phyloP scores from a whole-genome alignment of 495 filamentous ascomycete species.

The Terfezia claveryi region DNA sequence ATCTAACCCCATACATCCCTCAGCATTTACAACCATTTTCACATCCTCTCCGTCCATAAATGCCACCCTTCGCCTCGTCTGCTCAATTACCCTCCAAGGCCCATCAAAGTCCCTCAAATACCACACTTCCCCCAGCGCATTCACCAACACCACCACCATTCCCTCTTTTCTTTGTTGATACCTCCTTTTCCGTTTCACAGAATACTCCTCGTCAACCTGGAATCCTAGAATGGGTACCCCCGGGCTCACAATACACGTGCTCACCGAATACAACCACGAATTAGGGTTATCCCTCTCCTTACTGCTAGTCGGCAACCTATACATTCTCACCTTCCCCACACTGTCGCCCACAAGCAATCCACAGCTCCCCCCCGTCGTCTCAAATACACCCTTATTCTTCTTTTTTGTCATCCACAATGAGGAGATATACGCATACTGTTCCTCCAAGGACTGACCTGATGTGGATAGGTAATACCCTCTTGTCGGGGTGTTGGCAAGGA shows the following conservation, averaged over 20 bases:
- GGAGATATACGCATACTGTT: slow-evolving; percentile 30
- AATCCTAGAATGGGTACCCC: slow-evolving; percentile 81
- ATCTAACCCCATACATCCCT: slow-evolving; percentile 51
- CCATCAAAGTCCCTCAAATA: slow-evolving; percentile 56
- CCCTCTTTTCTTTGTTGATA: slow-evolving; percentile 20
- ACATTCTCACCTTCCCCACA: slow-evolving; percentile 63
- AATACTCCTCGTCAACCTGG: slow-evolving; percentile 63
- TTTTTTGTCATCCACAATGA: slow-evolving; percentile 78
- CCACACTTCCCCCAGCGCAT: slow-evolving; percentile 80
- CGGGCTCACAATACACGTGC: slow-evolving; percentile 71
- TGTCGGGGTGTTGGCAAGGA: slow-evolving; percentile 5
- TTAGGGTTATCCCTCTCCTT: slow-evolving; percentile 42
- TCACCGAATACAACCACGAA: slow-evolving; percentile 53
- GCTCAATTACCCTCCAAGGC: slow-evolving; percentile 35
- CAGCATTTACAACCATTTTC: slow-evolving; percentile 48
- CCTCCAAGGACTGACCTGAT: not conserved
- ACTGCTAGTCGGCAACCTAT: slow-evolving; percentile 44
- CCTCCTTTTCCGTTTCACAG: slow-evolving; percentile 34
- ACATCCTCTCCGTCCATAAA: slow-evolving; percentile 42
- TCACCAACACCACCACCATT: slow-evolving; percentile 74
- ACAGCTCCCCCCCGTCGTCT: slow-evolving; percentile 50
- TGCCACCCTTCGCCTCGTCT: slow-evolving; percentile 28
- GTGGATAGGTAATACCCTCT: slow-evolving; percentile 9
- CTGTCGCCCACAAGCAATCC: slow-evolving; percentile 73
- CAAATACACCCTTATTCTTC: slow-evolving; percentile 37